Percentiles rank a stretch among this genome's conserved stretches.
Evolutionary conservation across 345 rosid species (phyloP).

Genomic region (Salix viminalis): DNA sequence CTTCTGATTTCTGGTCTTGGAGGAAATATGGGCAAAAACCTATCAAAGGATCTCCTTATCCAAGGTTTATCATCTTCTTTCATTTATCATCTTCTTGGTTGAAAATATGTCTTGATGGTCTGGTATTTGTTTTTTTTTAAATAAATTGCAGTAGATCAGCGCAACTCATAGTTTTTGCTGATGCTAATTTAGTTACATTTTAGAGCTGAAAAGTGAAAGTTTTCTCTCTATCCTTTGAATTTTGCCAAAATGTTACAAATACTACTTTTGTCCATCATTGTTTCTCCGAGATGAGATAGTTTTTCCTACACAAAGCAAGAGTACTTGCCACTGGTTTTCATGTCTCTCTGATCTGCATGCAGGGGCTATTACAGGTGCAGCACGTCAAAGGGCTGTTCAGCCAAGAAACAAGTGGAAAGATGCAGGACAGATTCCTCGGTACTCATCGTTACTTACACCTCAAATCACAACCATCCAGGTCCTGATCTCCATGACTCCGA

Average conservation of each 20-base stretch:
- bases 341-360: not conserved
- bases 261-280: not conserved
- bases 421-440: slow-evolving; percentile 64
- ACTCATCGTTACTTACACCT: slow-evolving; percentile 63
- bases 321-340: not conserved
- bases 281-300: not conserved
- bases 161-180: not conserved
- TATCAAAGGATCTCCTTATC: slow-evolving; percentile 68
- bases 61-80: slow-evolving; percentile 31
- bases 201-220: not conserved
- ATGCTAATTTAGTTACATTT: not conserved
- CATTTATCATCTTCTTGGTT: not conserved
- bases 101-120: not conserved
- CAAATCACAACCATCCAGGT: slow-evolving; percentile 58
- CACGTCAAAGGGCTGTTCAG: slow-evolving; percentile 69
- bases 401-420: slow-evolving; percentile 69
- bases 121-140: not conserved
- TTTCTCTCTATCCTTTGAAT: not conserved
- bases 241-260: not conserved
- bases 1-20: slow-evolving; percentile 77
- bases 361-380: slow-evolving; percentile 77
- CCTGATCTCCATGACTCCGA: slow-evolving; percentile 25
- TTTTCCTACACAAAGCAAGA: not conserved
- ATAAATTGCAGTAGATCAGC: not conserved
- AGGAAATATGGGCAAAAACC: slow-evolving; percentile 76